Evolutionary conservation across 2,329 filamentous ascomycete species (phyloP), one percentile per base, ranked within the genome.

Genomic region (Fusarium sp.): DNA sequence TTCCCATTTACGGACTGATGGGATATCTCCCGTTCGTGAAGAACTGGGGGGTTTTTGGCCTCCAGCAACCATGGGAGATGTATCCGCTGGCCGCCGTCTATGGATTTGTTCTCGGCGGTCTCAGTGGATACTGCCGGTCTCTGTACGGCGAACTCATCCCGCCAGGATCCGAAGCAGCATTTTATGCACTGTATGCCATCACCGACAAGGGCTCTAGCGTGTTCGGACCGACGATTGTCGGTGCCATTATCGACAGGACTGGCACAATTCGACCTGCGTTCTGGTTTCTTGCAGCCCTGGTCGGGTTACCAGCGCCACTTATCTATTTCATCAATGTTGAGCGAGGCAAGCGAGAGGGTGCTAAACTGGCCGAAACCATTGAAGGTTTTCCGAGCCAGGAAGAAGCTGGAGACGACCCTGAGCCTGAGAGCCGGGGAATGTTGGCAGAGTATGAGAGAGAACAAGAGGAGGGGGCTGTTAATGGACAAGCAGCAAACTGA

Each of bases 41-140:
- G 73, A 82, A 84, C 7, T 88, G 91, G 79, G 94, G 93, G 0
- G 89, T 92, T 5, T 81, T 93, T 40, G 96, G 96, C 1, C 84
- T 99, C n/a, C 93, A 97, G 79, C 90, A 96, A 77, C 90, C 92
- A 3, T 97, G 93, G 92, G 96, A 99, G 74, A 97, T 99, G 93
- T 98, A 96, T 74, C 92, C 93, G 0, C 81, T 99, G 1, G 94
- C 93, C 0, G 91, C 92, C 3, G 88, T 98, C 11, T 98, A 97
- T 78, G 96, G 96, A 0, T 88, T 99, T 54, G 94, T 98, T 2
- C 88, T 98, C 29, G 96, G 96, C n/a, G 96, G 96, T 0, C 82
- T 99, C 40, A 93, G 92, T 62, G 91, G 91, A 23, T 97, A 98
- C 79, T 98, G 96, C 77, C 90, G 96, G 42, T 94, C 92, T 65